These are phyloP conservation scores for Globisporangium alternatum DNA, from an alignment of 352 stramenopile genomes.

Conservation along the genomic window DNA sequence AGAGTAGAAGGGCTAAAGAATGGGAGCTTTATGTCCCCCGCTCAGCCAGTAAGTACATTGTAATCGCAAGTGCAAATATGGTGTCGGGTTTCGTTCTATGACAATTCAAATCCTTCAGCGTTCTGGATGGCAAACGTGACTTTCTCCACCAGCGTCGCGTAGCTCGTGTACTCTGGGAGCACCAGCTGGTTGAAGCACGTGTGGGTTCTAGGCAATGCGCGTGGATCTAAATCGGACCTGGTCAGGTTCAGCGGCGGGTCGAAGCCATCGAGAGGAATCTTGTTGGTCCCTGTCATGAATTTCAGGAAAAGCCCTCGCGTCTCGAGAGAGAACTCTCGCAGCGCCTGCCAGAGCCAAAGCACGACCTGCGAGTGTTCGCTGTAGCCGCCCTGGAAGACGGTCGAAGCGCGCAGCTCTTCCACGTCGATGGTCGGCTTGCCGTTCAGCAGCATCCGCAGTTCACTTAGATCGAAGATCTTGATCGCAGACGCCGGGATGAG, in stretches of 20 bases:
- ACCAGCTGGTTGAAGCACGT: slow-evolving; percentile 91
- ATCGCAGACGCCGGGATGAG: slow-evolving; percentile 48
- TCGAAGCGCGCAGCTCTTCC: slow-evolving; percentile 77
- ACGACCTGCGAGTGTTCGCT: slow-evolving; percentile 70
- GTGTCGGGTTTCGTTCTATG: slow-evolving; percentile 21
- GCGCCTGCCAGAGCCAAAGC: slow-evolving; percentile 83
- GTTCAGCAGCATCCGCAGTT: slow-evolving; percentile 47
- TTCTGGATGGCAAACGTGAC: slow-evolving; percentile 79
- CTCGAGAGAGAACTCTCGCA: slow-evolving; percentile 63
- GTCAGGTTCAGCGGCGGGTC: slow-evolving; percentile 86
- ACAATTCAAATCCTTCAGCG: slow-evolving; percentile 78
- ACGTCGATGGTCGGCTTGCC: slow-evolving; percentile 73
- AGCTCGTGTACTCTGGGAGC: slow-evolving; percentile 72
- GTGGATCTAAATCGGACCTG: slow-evolving; percentile 65
- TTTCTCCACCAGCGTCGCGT: slow-evolving; percentile 65
- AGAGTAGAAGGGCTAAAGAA: no score
- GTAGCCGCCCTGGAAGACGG: slow-evolving; percentile 83
- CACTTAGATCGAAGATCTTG: slow-evolving; percentile 42
- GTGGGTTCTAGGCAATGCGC: slow-evolving; percentile 69
- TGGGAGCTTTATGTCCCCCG: no score
- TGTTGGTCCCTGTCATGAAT: slow-evolving; percentile 84
- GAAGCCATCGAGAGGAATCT: slow-evolving; percentile 83
- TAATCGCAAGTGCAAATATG: slow-evolving; percentile 1
- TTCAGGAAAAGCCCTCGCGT: slow-evolving; percentile 69
- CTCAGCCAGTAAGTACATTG: background rate